A percentile compares a stretch with the other conserved stretches of the same genome.
Conservation (phyloP, 345 rosid genomes). For the Eutrema yunnanense region DNA sequence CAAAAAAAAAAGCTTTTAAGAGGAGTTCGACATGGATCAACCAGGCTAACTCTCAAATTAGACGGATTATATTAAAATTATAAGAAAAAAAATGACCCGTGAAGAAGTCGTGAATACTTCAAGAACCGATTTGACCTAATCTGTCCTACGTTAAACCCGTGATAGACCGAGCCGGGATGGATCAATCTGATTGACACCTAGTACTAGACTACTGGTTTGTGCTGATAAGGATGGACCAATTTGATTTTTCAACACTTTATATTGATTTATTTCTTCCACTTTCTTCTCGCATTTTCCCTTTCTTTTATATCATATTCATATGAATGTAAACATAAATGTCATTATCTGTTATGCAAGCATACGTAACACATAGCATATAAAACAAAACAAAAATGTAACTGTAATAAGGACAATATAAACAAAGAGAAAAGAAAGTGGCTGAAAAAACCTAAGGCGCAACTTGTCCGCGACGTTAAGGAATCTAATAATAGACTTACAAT, state of each 20-base stretch:
- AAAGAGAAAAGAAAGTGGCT: not conserved
- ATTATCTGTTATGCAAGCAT: not conserved
- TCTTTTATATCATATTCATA: not conserved
- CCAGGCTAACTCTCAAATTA: not conserved
- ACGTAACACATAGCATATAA: slow-evolving; percentile 6
- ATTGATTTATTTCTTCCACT: not conserved
- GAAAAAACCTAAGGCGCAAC: not conserved
- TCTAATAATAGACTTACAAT: not conserved
- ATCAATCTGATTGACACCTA: slow-evolving; percentile 19
- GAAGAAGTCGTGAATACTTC: not conserved
- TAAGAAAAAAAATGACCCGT: not conserved
- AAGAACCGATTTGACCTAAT: not conserved
- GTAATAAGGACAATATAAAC: not conserved
- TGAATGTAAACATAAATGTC: slow-evolving; percentile 10
- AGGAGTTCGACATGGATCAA: too few species aligned
- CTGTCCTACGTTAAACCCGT: slow-evolving; percentile 2
- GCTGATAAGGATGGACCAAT: slow-evolving; percentile 29
- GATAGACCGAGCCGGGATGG: slow-evolving; percentile 2
- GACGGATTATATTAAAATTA: not conserved
- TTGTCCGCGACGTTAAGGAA: slow-evolving; percentile 7
- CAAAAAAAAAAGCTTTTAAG: too few species aligned
- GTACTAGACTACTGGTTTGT: slow-evolving; percentile 27
- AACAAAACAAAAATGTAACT: not conserved
- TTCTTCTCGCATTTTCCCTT: not conserved
- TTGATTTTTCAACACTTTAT: not conserved